Percentiles rank a stretch among this genome's conserved stretches.
Evolutionary conservation across 2,329 filamentous ascomycete genomes (phyloP).

Genomic region (Fusarium lateritium): DNA sequence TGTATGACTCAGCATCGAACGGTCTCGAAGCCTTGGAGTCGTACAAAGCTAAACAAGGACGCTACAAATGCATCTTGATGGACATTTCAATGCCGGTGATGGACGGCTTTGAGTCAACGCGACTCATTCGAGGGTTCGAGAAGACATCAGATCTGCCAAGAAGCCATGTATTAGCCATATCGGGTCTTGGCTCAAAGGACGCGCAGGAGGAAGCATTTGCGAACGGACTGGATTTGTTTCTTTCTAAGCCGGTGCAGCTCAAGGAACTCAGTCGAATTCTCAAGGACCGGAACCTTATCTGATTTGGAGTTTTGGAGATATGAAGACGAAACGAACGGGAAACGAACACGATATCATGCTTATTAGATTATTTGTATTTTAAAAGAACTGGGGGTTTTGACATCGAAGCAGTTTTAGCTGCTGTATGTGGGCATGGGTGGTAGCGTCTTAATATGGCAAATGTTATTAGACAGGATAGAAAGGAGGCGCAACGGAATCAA

Average conservation of each 20-base stretch:
- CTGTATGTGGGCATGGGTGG: neutral
- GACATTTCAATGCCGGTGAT: slow-evolving; percentile 73
- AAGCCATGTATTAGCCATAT: slow-evolving; percentile 66
- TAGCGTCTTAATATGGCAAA: slow-evolving; percentile 1
- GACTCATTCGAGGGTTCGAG: slow-evolving; percentile 65
- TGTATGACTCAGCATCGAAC: slow-evolving; percentile 51
- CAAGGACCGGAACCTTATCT: slow-evolving; percentile 25
- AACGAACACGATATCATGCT: slow-evolving; percentile 22
- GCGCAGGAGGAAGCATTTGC: slow-evolving; percentile 68
- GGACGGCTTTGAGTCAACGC: slow-evolving; percentile 67
- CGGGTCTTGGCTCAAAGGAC: slow-evolving; percentile 65
- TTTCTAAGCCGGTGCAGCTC: slow-evolving; percentile 68
- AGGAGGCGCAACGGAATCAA: slow-evolving; percentile 15
- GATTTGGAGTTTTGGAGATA: neutral
- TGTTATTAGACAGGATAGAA: slow-evolving; percentile 35
- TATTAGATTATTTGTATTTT: neutral
- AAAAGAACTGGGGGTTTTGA: neutral
- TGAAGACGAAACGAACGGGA: slow-evolving; percentile 6
- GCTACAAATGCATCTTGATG: slow-evolving; percentile 56
- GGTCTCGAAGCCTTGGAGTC: slow-evolving; percentile 54
- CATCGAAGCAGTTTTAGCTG: slow-evolving; percentile 25
- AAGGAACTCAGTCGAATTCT: slow-evolving; percentile 54
- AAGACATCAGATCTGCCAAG: slow-evolving; percentile 56
- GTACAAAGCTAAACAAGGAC: slow-evolving; percentile 41
- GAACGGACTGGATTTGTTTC: slow-evolving; percentile 68